These are phyloP conservation scores for Backusella macrospora DNA, from an alignment of 192 early-diverging fungal species.

Conservation along the genomic window DNA sequence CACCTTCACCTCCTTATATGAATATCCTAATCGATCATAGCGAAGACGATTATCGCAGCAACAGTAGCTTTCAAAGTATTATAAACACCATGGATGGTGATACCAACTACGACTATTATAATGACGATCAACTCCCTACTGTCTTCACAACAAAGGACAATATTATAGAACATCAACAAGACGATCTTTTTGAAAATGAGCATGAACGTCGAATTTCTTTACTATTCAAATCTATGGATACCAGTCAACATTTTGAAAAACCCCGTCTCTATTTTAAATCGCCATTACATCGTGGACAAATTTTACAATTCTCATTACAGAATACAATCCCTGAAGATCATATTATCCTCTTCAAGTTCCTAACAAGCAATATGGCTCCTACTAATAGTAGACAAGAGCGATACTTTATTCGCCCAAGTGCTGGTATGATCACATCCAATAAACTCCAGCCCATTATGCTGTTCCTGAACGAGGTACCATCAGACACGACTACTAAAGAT, in stretches of 20 bases:
- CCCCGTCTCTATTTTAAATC: constrained; percentile 18
- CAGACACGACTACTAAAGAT: constrained; percentile 19
- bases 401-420: constrained; percentile 38
- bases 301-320: constrained; percentile 16
- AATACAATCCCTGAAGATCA: constrained; percentile 28
- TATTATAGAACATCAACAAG: neutral
- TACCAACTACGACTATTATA: constrained; percentile 1
- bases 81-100: constrained; percentile 13
- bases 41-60: neutral
- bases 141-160: neutral
- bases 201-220: neutral
- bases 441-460: constrained; percentile 20
- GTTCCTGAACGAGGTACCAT: constrained; percentile 30
- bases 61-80: constrained; percentile 1
- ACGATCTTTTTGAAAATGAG: neutral
- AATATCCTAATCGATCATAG: neutral
- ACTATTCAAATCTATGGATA: neutral
- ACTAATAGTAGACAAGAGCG: constrained; percentile 17
- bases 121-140: neutral
- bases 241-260: neutral
- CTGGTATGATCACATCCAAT: constrained; percentile 22
- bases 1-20: constrained; percentile 27
- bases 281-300: constrained; percentile 24
- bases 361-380: constrained; percentile 22
- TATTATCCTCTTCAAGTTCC: constrained; percentile 36